Conservation (phyloP, 805 yeast genomes). For the Yarrowia bubula region DNA sequence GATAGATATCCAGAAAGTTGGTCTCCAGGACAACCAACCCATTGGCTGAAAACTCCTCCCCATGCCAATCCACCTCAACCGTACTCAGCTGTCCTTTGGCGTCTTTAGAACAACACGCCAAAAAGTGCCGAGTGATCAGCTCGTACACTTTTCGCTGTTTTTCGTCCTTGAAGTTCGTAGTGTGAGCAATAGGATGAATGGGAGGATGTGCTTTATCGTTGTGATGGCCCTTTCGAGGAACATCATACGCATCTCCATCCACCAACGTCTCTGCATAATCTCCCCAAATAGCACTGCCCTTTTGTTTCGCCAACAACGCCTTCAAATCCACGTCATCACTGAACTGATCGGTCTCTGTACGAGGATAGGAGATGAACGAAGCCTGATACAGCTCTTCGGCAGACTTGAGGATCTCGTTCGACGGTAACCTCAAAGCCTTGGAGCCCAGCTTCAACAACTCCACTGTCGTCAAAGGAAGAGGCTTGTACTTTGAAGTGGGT, state of each 20-base stretch:
- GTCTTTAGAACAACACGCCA: slow-evolving; percentile 90
- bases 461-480: slow-evolving; percentile 91
- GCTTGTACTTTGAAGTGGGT: slow-evolving; percentile 75
- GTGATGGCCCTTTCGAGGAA: slow-evolving; percentile 76
- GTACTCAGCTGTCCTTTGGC: slow-evolving; percentile 74
- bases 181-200: slow-evolving; percentile 71
- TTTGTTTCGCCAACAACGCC: slow-evolving; percentile 60
- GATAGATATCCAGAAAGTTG: slow-evolving; percentile 78
- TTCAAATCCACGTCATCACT: slow-evolving; percentile 73
- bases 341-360: slow-evolving; percentile 93
- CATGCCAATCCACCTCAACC: slow-evolving; percentile 70
- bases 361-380: slow-evolving; percentile 90
- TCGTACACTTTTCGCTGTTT: slow-evolving; percentile 76
- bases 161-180: slow-evolving; percentile 38
- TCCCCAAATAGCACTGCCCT: slow-evolving; percentile 63
- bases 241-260: slow-evolving; percentile 48
- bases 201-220: slow-evolving; percentile 99
- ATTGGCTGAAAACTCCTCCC: slow-evolving; percentile 66
- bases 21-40: slow-evolving; percentile 72
- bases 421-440: slow-evolving; percentile 66
- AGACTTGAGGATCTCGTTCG: slow-evolving; percentile 66
- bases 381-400: slow-evolving; percentile 85
- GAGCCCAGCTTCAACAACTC: slow-evolving; percentile 88
- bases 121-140: slow-evolving; percentile 76
- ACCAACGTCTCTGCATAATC: slow-evolving; percentile 53